Conservation (phyloP, 2,329 filamentous ascomycete genomes). For the Fusarium anguioides region DNA sequence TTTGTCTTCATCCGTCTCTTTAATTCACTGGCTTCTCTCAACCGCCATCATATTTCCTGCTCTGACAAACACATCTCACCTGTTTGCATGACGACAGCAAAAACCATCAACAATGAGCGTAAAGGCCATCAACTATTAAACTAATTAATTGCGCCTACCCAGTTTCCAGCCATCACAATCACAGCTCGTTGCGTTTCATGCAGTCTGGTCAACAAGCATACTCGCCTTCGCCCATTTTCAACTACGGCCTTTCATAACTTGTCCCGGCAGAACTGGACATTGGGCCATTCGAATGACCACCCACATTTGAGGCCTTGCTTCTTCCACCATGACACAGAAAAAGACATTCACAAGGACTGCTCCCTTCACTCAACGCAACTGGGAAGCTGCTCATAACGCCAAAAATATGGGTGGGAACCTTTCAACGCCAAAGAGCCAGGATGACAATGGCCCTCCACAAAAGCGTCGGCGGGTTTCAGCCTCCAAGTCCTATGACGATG, state of each 20-base stretch:
- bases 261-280: constrained; percentile 12
- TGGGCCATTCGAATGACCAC: constrained; percentile 18
- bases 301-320: constrained; percentile 49
- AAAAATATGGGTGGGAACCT: constrained; percentile 56
- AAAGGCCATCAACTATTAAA: constrained; percentile 38
- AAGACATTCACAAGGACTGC: constrained; percentile 60
- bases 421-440: constrained; percentile 48
- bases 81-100: constrained; percentile 34
- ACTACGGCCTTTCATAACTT: constrained; percentile 6
- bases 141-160: constrained; percentile 22
- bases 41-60: constrained; percentile 23
- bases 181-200: constrained; percentile 1
- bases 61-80: constrained; percentile 19
- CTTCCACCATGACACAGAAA: constrained; percentile 61
- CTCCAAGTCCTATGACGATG: constrained; percentile 49
- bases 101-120: constrained; percentile 37
- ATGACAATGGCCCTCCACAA: constrained; percentile 53
- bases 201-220: background rate
- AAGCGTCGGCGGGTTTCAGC: constrained; percentile 64
- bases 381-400: constrained; percentile 60
- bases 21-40: constrained; percentile 20
- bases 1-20: constrained; percentile 27
- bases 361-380: constrained; percentile 67
- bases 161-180: constrained; percentile 13
- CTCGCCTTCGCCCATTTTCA: background rate